phyloP scores from a whole-genome alignment of 208 protist genomes.

The Leishmania tarentolae region DNA sequence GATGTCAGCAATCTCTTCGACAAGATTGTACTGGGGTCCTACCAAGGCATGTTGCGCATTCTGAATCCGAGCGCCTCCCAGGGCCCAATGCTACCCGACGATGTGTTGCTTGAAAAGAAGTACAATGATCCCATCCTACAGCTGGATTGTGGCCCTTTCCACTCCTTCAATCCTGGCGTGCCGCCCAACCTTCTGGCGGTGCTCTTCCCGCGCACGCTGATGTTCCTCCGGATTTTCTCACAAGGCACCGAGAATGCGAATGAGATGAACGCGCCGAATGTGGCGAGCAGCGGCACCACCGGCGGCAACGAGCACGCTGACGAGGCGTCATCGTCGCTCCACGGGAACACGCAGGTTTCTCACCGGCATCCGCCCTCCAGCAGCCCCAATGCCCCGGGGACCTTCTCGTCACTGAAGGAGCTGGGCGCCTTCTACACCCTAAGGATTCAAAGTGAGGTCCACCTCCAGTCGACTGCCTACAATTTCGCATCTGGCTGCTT shows the following conservation, averaged over 20 bases:
- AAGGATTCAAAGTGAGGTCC: constrained; percentile 52
- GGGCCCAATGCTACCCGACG: constrained; percentile 53
- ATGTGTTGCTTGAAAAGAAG: constrained; percentile 86
- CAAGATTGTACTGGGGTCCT: constrained; percentile 86
- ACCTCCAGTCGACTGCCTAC: constrained; percentile 65
- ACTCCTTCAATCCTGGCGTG: constrained; percentile 31
- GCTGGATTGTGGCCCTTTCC: constrained; percentile 76
- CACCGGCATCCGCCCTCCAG: neutral
- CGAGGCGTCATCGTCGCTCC: neutral
- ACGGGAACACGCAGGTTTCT: too few relatives aligned
- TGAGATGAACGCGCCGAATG: neutral
- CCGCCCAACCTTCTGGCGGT: constrained; percentile 73
- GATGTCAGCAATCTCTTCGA: constrained; percentile 59
- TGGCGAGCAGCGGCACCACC: neutral
- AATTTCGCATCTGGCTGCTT: constrained; percentile 87
- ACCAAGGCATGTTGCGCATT: constrained; percentile 86
- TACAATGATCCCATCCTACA: constrained; percentile 90
- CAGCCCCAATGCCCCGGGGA: neutral
- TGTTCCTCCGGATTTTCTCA: constrained; percentile 44
- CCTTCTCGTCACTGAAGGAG: constrained; percentile 18
- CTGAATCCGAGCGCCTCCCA: constrained; percentile 58
- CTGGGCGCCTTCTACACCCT: constrained; percentile 47
- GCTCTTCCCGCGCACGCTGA: constrained; percentile 77
- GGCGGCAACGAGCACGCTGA: neutral
- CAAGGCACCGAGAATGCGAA: constrained; percentile 11